Conservation (phyloP, 2,329 filamentous ascomycete genomes). For the Fonsecaea multimorphosa region DNA sequence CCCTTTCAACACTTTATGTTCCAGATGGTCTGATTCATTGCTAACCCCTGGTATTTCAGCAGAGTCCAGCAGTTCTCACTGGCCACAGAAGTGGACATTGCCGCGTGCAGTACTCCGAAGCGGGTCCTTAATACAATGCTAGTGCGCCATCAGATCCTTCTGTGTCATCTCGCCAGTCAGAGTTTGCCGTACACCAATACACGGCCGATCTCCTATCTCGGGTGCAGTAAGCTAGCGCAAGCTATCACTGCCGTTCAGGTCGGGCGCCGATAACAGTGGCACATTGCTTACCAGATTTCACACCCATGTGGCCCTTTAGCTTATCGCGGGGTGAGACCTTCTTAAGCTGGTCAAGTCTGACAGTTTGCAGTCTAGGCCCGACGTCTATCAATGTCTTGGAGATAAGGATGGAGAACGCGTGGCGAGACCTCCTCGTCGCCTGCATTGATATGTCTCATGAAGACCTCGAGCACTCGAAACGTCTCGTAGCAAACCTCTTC, state of each 20-base stretch:
- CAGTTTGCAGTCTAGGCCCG: neutral
- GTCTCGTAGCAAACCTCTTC: slow-evolving; percentile 7
- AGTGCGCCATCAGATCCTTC: slow-evolving; percentile 10
- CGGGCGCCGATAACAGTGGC: slow-evolving; percentile 1
- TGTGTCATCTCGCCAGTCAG: neutral
- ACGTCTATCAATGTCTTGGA: slow-evolving; percentile 1
- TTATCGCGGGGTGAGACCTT: slow-evolving; percentile 11
- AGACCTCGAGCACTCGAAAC: slow-evolving; percentile 2
- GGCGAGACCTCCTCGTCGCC: slow-evolving; percentile 7
- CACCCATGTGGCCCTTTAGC: neutral
- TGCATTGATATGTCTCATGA: slow-evolving; percentile 15
- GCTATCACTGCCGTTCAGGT: neutral
- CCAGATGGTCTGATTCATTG: neutral
- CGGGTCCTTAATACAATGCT: neutral
- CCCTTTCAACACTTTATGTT: neutral
- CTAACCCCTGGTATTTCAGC: neutral
- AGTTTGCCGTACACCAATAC: neutral
- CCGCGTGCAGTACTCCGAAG: slow-evolving; percentile 9
- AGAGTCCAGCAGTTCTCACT: neutral
- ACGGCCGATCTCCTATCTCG: slow-evolving; percentile 10
- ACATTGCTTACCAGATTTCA: neutral
- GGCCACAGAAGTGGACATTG: slow-evolving; percentile 11
- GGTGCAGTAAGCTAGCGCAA: neutral
- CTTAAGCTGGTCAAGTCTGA: slow-evolving; percentile 10
- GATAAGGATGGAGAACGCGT: slow-evolving; percentile 19